These are phyloP conservation scores for Enteropsectra breve DNA, from an alignment of 371 early-diverging fungal genomes.

Conservation along the genomic window DNA sequence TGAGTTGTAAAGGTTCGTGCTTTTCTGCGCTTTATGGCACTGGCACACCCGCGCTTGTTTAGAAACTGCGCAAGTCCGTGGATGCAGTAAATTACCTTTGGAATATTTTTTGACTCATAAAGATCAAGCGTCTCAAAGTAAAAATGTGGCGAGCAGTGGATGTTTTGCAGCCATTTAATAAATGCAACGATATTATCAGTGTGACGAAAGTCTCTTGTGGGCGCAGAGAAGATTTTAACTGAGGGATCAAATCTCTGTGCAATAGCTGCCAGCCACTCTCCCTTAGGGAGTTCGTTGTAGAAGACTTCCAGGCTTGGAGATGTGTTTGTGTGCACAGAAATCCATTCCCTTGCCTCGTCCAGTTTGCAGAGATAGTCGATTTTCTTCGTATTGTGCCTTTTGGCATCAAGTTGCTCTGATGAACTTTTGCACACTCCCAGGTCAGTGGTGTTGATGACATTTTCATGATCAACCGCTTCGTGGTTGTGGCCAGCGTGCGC, in stretches of 20 bases:
- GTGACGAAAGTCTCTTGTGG: conserved; percentile 77
- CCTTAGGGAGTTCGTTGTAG: conserved; percentile 75
- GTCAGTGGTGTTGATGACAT: not conserved
- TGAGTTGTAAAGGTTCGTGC: conserved; percentile 50
- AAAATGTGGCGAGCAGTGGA: conserved; percentile 76
- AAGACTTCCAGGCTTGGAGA: conserved; percentile 67
- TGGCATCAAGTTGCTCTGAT: conserved; percentile 71
- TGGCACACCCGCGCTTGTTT: conserved; percentile 32
- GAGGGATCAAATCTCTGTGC: conserved; percentile 73
- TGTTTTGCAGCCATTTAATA: conserved; percentile 68
- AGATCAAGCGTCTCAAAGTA: conserved; percentile 92
- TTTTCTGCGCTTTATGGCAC: conserved; percentile 41
- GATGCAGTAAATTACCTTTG: conserved; percentile 95
- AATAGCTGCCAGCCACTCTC: conserved; percentile 78
- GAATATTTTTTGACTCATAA: conserved; percentile 96
- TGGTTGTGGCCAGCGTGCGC: no score
- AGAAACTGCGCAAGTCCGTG: conserved; percentile 77
- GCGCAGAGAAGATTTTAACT: conserved; percentile 70
- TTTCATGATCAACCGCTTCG: conserved; percentile 1
- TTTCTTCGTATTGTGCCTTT: conserved; percentile 76
- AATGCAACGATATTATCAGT: conserved; percentile 95
- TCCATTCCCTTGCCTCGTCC: conserved; percentile 92
- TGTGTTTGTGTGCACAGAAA: conserved; percentile 66
- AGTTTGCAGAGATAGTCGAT: conserved; percentile 97
- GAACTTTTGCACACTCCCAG: conserved; percentile 28